A percentile compares a stretch with the other conserved stretches of the same genome.
Conservation (phyloP, 2,329 filamentous ascomycete genomes). For the Trichoderma polysporum region DNA sequence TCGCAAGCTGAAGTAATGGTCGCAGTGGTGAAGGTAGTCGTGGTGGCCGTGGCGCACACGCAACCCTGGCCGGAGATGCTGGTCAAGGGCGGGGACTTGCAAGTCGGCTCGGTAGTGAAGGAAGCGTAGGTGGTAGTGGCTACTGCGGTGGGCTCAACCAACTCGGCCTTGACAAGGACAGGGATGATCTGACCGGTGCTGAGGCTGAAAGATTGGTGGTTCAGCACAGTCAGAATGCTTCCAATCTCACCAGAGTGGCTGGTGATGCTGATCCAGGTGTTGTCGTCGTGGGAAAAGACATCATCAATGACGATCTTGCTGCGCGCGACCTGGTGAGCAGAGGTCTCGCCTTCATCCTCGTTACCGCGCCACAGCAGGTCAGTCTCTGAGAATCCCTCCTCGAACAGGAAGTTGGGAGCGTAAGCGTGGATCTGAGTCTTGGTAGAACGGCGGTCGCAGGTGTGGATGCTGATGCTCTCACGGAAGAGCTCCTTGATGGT, state of each 20-base stretch:
- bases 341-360: slow-evolving; percentile 45
- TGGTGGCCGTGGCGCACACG: slow-evolving; percentile 35
- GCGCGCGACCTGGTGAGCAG: slow-evolving; percentile 48
- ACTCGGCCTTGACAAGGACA: slow-evolving; percentile 62
- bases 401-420: slow-evolving; percentile 57
- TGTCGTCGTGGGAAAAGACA: slow-evolving; percentile 52
- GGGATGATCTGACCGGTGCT: slow-evolving; percentile 68
- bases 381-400: slow-evolving; percentile 59
- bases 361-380: slow-evolving; percentile 47
- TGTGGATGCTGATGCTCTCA: slow-evolving; percentile 66
- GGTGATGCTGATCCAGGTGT: slow-evolving; percentile 59
- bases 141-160: slow-evolving; percentile 31
- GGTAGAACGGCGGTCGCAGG: slow-evolving; percentile 62
- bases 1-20: neutral
- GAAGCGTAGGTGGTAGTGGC: slow-evolving; percentile 35
- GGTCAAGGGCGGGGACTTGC: slow-evolving; percentile 44
- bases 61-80: slow-evolving; percentile 44
- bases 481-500: slow-evolving; percentile 64
- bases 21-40: neutral
- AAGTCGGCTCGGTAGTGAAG: slow-evolving; percentile 45
- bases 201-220: slow-evolving; percentile 61
- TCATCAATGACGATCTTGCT: slow-evolving; percentile 54
- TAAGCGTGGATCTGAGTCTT: slow-evolving; percentile 52
- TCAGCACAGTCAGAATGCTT: slow-evolving; percentile 53
- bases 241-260: slow-evolving; percentile 60